Conservation (phyloP, 1,284 basidiomycete species). For the Cryptococcus sp. region DNA sequence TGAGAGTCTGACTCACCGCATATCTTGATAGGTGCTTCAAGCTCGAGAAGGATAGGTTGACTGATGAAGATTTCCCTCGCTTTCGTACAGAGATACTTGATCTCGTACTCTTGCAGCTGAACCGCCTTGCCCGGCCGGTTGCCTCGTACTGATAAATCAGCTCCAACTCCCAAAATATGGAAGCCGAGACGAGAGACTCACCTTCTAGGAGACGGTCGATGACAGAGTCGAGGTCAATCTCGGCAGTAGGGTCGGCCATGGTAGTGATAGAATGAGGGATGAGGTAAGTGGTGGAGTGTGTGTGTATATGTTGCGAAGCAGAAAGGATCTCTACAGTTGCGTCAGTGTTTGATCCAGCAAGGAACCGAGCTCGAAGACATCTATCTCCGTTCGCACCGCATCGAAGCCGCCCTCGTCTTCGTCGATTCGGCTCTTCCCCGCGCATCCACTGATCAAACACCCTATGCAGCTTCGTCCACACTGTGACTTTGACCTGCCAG, state of each 20-base stretch:
- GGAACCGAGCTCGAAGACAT: no score
- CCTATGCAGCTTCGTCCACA: no score
- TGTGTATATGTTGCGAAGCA: not conserved
- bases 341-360: not conserved
- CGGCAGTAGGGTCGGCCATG: constrained; percentile 52
- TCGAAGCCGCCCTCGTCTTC: no score
- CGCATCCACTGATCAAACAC: no score
- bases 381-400: no score
- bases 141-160: constrained; percentile 50
- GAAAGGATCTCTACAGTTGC: not conserved
- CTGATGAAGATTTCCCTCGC: constrained; percentile 58
- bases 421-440: no score
- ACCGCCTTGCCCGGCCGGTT: constrained; percentile 58
- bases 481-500: no score
- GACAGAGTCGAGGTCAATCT: constrained; percentile 96
- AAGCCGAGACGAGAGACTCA: constrained; percentile 49
- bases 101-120: constrained; percentile 57
- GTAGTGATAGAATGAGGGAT: constrained; percentile 8
- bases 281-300: no score
- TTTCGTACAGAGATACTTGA: constrained; percentile 57
- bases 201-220: constrained; percentile 95
- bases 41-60: constrained; percentile 58
- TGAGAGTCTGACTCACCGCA: constrained; percentile 49
- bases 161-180: not conserved
- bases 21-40: constrained; percentile 60